These are phyloP conservation scores for Cymbopogon flexuosus DNA, from an alignment of 202 grass and related monocot genomes.

Conservation along the genomic window DNA sequence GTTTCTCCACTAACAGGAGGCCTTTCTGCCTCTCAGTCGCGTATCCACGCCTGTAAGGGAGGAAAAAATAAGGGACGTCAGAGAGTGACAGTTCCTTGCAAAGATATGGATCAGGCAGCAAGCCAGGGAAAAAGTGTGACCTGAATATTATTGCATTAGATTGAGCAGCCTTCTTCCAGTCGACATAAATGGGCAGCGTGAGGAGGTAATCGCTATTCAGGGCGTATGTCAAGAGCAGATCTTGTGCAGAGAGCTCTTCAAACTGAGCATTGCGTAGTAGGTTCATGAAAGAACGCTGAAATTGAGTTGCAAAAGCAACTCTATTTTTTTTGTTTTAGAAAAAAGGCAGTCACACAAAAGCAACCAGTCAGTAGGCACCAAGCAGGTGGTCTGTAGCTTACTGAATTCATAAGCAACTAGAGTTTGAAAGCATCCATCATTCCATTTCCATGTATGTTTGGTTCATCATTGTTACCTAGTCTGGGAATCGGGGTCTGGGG, in stretches of 20 bases:
- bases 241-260: conserved; percentile 74
- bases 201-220: conserved; percentile 82
- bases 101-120: not conserved
- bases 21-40: conserved; percentile 81
- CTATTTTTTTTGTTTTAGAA: conserved; percentile 23
- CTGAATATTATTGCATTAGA: conserved; percentile 95
- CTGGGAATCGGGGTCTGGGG: conserved; percentile 23
- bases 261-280: conserved; percentile 84
- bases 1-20: conserved; percentile 71
- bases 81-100: not conserved
- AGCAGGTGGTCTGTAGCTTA: not conserved
- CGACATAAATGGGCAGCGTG: conserved; percentile 75
- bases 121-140: conserved; percentile 18
- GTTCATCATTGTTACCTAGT: conserved; percentile 24
- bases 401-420: not conserved
- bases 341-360: not conserved
- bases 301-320: conserved; percentile 59
- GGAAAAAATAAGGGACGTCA: not conserved
- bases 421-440: not conserved
- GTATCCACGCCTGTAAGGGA: conserved; percentile 68
- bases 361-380: not conserved
- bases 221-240: conserved; percentile 63
- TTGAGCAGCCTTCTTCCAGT: conserved; percentile 79
- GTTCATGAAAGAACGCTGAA: conserved; percentile 88
- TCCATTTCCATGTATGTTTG: not conserved